phyloP scores from a whole-genome alignment of 78 protist species.

The Dictyostelium citrinum region DNA sequence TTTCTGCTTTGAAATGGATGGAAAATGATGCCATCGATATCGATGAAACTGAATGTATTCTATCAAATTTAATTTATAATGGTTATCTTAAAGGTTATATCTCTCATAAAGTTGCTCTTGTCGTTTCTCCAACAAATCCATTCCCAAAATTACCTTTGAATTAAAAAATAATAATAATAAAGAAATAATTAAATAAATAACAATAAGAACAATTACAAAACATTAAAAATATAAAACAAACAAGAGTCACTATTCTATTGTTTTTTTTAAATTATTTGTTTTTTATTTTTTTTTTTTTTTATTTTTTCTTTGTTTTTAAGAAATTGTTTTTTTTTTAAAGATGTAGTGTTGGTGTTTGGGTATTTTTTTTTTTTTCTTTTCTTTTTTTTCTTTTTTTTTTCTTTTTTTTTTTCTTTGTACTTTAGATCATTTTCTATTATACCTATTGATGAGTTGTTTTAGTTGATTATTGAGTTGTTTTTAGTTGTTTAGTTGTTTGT shows the following conservation, averaged over 20 bases:
- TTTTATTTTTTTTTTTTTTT: neutral
- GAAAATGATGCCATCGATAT: constrained; percentile 61
- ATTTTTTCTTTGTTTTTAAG: neutral
- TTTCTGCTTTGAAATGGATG: constrained; percentile 59
- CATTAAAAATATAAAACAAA: neutral
- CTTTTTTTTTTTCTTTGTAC: neutral
- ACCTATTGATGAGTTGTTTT: neutral
- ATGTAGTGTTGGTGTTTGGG: too few relatives aligned
- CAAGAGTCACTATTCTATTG: neutral
- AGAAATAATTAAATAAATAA: neutral
- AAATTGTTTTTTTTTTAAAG: too few relatives aligned
- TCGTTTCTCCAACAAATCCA: constrained; percentile 58
- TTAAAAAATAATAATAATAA: neutral
- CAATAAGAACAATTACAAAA: neutral
- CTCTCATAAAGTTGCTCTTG: constrained; percentile 69
- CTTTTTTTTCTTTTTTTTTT: neutral
- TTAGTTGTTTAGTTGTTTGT: too few relatives aligned
- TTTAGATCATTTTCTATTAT: neutral
- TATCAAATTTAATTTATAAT: constrained; percentile 68
- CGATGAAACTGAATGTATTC: constrained; percentile 79
- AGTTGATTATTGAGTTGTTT: neutral
- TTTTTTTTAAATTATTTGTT: neutral
- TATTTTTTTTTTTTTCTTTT: neutral
- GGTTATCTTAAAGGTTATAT: constrained; percentile 80
- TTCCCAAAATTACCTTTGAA: constrained; percentile 54